A percentile compares a stretch with the other conserved stretches of the same genome.
These are phyloP conservation scores for Coemansia sp. DNA, from an alignment of 192 early-diverging fungal species.

Conservation along the genomic window DNA sequence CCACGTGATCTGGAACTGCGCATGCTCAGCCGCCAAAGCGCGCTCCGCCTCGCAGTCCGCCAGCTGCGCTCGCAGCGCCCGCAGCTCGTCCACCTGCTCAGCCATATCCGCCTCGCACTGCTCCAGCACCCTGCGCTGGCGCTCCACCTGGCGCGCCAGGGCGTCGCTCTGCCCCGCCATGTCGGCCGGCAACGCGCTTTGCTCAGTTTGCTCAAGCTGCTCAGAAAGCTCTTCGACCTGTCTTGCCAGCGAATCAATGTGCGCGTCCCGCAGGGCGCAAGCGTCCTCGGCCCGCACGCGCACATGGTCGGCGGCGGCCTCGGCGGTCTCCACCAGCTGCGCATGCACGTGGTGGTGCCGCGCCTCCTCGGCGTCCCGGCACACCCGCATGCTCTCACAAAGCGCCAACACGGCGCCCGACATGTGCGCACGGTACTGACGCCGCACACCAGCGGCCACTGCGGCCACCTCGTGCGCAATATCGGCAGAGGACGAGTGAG, in stretches of 20 bases:
- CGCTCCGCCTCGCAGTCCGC: conserved; percentile 45
- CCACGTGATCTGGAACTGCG: conserved; percentile 50
- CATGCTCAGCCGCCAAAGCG: conserved; percentile 42
- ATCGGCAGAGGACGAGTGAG: too few species aligned
- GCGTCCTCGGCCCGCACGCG: conserved; percentile 31
- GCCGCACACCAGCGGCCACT: conserved; percentile 8
- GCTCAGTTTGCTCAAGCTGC: too few species aligned
- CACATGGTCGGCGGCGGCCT: conserved; percentile 30
- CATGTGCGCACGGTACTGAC: too few species aligned
- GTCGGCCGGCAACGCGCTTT: too few species aligned
- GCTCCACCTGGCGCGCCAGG: too few species aligned
- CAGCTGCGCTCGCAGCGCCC: conserved; percentile 25
- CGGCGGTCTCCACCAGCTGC: conserved; percentile 38
- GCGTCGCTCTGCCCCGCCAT: too few species aligned
- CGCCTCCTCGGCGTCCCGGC: conserved; percentile 18
- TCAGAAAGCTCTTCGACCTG: too few species aligned
- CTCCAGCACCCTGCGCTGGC: conserved; percentile 27
- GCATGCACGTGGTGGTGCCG: conserved; percentile 34
- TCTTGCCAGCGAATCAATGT: conserved; percentile 1
- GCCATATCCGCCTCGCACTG: conserved; percentile 47
- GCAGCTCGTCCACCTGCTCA: conserved; percentile 25
- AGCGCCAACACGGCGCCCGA: too few species aligned
- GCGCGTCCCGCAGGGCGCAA: conserved; percentile 15
- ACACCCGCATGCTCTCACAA: too few species aligned
- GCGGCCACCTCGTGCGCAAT: conserved; percentile 8